phyloP scores from a whole-genome alignment of 1,139 yeast species.

The Geotrichum restrictum region DNA sequence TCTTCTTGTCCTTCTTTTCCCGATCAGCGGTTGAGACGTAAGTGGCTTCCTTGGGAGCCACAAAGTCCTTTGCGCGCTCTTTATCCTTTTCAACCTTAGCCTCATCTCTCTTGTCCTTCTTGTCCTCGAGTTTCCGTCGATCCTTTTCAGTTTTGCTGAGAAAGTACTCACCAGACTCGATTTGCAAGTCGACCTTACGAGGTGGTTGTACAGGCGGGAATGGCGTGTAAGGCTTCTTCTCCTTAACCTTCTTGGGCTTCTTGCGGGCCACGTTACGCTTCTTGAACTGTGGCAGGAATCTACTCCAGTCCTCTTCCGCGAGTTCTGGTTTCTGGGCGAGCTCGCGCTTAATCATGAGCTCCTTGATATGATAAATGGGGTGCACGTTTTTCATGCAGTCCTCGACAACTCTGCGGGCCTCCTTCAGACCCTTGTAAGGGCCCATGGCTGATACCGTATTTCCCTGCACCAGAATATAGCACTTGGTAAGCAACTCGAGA shows the following conservation, averaged over 20 bases:
- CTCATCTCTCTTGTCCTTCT: conserved; percentile 73
- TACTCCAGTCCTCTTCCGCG: conserved; percentile 94
- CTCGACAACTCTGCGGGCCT: conserved; percentile 88
- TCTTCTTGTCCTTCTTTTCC: conserved; percentile 29
- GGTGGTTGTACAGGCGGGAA: conserved; percentile 98
- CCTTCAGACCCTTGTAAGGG: conserved; percentile 87
- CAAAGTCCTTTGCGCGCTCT: conserved; percentile 73
- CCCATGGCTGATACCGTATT: conserved; percentile 98
- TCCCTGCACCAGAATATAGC: conserved; percentile 95
- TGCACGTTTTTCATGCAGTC: conserved; percentile 96
- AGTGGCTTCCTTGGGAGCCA: conserved; percentile 77
- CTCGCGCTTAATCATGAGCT: conserved; percentile 94
- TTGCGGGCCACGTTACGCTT: conserved; percentile 93
- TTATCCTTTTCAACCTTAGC: conserved; percentile 60
- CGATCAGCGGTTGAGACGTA: conserved; percentile 35
- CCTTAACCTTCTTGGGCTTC: conserved; percentile 68
- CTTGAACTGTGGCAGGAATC: conserved; percentile 95
- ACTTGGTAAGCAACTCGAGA: conserved; percentile 82
- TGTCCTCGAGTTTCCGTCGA: conserved; percentile 65
- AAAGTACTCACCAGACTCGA: conserved; percentile 98
- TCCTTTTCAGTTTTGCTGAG: conserved; percentile 80
- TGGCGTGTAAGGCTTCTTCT: conserved; percentile 91
- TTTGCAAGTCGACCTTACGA: conserved; percentile 93
- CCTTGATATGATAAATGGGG: conserved; percentile 95
- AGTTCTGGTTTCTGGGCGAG: conserved; percentile 90